Evolutionary conservation across 1,284 basidiomycete species (phyloP).

Genomic region (Moesziomyces antarcticus): DNA sequence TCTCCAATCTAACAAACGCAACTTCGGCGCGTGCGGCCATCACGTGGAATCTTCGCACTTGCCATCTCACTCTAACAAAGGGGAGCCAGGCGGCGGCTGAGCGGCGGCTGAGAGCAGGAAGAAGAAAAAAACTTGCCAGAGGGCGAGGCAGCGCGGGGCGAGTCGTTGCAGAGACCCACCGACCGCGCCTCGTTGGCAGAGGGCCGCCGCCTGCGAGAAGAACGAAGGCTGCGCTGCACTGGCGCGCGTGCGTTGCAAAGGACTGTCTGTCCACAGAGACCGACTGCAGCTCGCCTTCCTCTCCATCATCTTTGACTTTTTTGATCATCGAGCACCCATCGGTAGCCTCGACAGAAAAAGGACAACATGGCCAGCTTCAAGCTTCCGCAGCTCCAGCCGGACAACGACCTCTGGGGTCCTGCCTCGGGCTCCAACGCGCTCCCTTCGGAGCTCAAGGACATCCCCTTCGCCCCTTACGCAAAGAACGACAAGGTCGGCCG

Average conservation of each 20-base stretch:
- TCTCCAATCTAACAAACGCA: constrained; percentile 4
- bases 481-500: constrained; percentile 98
- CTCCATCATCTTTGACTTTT: constrained; percentile 7
- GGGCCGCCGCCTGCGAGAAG: no score
- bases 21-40: constrained; percentile 13
- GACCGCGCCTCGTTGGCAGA: no score
- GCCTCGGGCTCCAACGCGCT: constrained; percentile 53
- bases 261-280: neutral
- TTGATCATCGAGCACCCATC: constrained; percentile 8
- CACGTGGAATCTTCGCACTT: constrained; percentile 12
- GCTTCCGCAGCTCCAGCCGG: constrained; percentile 53
- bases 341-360: neutral
- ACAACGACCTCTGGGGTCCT: constrained; percentile 63
- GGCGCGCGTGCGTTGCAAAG: no score
- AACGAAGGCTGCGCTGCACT: no score
- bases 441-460: constrained; percentile 62
- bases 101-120: constrained; percentile 2
- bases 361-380: constrained; percentile 61
- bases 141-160: no score
- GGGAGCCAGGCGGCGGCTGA: no score
- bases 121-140: constrained; percentile 35
- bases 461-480: constrained; percentile 88
- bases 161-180: no score
- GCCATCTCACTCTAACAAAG: constrained; percentile 10
- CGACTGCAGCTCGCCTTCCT: neutral